A percentile compares a stretch with the other conserved stretches of the same genome.
These are phyloP conservation scores for Russula foetens DNA, from an alignment of 768 basidiomycete genomes.

Conservation along the genomic window DNA sequence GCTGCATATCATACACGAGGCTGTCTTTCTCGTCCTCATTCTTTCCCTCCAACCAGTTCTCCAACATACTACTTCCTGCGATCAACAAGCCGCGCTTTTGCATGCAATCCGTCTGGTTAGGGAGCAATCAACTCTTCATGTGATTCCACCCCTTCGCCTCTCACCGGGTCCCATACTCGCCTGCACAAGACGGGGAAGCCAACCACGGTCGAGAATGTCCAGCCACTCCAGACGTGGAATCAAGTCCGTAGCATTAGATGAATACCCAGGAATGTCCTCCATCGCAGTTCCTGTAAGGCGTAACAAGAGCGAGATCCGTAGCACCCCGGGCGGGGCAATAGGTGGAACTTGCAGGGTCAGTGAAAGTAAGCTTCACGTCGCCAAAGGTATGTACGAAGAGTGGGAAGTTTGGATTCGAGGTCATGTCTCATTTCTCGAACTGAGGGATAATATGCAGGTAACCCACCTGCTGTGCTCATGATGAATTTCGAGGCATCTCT, in stretches of 20 bases:
- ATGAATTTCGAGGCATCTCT: slow-evolving; percentile 55
- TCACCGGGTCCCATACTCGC: slow-evolving; percentile 58
- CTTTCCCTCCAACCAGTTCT: slow-evolving; percentile 53
- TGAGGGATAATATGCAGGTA: not conserved
- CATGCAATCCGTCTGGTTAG: slow-evolving; percentile 65
- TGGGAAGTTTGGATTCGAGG: slow-evolving; percentile 42
- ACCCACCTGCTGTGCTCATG: slow-evolving; percentile 66
- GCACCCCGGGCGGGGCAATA: slow-evolving; percentile 55
- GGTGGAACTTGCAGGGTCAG: slow-evolving; percentile 71
- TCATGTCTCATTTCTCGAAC: slow-evolving; percentile 30
- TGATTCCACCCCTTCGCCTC: slow-evolving; percentile 34
- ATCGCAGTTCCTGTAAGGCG: slow-evolving; percentile 64
- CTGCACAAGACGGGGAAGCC: slow-evolving; percentile 56
- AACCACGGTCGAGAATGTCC: slow-evolving; percentile 66
- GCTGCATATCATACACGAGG: slow-evolving; percentile 34
- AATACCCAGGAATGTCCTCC: slow-evolving; percentile 53
- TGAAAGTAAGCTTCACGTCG: slow-evolving; percentile 46
- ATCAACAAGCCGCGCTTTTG: slow-evolving; percentile 62
- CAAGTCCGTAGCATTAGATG: slow-evolving; percentile 36
- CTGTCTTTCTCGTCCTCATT: slow-evolving; percentile 23
- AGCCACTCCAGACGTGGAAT: slow-evolving; percentile 55
- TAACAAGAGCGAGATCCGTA: slow-evolving; percentile 61
- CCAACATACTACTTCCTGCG: slow-evolving; percentile 48
- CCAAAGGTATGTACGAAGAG: slow-evolving; percentile 52
- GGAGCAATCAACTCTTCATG: slow-evolving; percentile 36